These are phyloP conservation scores for Ensete glaucum DNA, from an alignment of 176 grass and related monocot species.

Conservation along the genomic window DNA sequence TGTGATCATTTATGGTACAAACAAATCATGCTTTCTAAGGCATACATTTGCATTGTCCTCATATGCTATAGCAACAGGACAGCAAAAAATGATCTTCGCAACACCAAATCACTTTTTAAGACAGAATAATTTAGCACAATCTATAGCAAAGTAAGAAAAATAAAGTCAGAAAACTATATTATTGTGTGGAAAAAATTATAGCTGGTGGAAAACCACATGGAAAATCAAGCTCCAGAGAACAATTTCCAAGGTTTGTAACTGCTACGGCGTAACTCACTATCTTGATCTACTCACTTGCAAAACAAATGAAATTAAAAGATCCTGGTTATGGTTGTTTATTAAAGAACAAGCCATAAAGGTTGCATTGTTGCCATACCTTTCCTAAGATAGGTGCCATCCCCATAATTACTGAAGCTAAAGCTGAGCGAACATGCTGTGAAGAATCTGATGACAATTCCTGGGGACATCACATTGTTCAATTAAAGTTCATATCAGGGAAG, in stretches of 20 bases:
- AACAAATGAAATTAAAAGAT: neutral
- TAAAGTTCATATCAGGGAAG: neutral
- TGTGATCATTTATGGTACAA: neutral
- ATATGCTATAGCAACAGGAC: neutral
- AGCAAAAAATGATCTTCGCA: neutral
- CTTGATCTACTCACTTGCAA: neutral
- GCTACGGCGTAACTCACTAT: neutral
- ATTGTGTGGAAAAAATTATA: too few relatives aligned
- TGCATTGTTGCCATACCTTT: conserved; percentile 37
- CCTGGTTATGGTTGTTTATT: neutral
- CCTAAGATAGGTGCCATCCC: conserved; percentile 95
- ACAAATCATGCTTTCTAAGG: neutral
- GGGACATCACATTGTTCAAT: neutral
- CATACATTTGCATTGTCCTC: neutral
- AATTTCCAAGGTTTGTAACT: neutral
- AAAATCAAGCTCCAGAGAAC: neutral
- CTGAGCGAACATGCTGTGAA: conserved; percentile 95
- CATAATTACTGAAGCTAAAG: conserved; percentile 98
- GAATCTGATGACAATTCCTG: conserved; percentile 91
- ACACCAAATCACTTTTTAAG: neutral
- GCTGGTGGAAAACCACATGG: neutral
- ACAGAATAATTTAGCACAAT: neutral
- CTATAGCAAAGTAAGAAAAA: neutral
- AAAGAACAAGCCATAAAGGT: neutral
- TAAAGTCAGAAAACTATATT: too few relatives aligned